Percentiles rank a stretch among this genome's conserved stretches.
phyloP scores from a whole-genome alignment of 495 filamentous ascomycete species.

The Penicillium subrubescens region DNA sequence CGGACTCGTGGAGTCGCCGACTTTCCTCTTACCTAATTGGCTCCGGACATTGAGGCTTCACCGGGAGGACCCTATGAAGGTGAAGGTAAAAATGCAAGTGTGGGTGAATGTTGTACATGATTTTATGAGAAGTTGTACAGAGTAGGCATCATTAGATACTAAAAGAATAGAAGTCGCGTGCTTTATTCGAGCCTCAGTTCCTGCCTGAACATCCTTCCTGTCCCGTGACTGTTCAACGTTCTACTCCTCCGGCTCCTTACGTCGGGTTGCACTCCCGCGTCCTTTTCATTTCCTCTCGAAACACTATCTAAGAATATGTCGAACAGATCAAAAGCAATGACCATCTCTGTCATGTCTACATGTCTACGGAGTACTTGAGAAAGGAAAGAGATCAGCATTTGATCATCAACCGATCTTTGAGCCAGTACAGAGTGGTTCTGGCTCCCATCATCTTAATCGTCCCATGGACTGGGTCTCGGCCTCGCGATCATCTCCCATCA shows the following conservation, averaged over 20 bases:
- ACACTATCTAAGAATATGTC: neutral
- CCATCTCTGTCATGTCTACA: neutral
- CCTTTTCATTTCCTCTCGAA: slow-evolving; percentile 1
- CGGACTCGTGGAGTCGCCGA: slow-evolving; percentile 1
- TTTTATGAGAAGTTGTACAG: neutral
- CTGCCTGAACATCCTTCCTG: neutral
- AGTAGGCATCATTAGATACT: neutral
- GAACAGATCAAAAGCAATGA: neutral
- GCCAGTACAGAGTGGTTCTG: neutral
- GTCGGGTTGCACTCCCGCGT: neutral
- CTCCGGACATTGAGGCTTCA: slow-evolving; percentile 4
- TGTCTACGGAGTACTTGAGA: neutral
- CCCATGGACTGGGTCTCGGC: slow-evolving; percentile 3
- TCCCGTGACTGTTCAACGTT: neutral
- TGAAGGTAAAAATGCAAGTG: too few species aligned
- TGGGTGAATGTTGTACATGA: neutral
- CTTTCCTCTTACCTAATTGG: slow-evolving; percentile 31
- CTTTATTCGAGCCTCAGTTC: neutral
- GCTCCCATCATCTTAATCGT: neutral
- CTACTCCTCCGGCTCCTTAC: slow-evolving; percentile 4
- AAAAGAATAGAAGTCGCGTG: neutral
- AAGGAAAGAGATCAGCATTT: slow-evolving; percentile 1
- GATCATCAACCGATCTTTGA: neutral
- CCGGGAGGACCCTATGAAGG: neutral
- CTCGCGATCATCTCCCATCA: slow-evolving; percentile 10